Conservation (phyloP, 1,139 yeast species). For the Hyphopichia buzzinii region DNA sequence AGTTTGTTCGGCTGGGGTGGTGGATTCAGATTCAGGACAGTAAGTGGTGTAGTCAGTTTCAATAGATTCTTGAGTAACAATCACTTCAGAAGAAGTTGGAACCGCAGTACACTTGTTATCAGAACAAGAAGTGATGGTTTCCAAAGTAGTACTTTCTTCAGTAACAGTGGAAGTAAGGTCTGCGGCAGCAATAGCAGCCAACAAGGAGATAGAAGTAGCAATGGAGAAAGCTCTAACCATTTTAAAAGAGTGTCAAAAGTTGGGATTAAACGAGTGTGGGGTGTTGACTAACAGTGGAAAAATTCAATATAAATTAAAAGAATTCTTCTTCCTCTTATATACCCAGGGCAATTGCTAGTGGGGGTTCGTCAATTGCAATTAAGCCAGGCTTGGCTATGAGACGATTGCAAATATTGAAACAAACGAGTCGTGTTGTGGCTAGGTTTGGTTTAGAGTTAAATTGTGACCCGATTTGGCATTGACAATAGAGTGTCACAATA, state of each 20-base stretch:
- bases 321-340: too few species aligned
- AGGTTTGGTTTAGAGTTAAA: too few species aligned
- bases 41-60: conserved; percentile 31
- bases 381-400: too few species aligned
- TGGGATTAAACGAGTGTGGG: conserved; percentile 5
- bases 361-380: too few species aligned
- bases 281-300: too few species aligned
- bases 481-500: too few species aligned
- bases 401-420: too few species aligned
- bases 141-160: conserved; percentile 18
- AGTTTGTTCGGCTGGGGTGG: conserved; percentile 7
- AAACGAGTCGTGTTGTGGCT: too few species aligned
- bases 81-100: conserved; percentile 16
- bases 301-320: too few species aligned
- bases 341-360: too few species aligned
- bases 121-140: conserved; percentile 51
- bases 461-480: too few species aligned
- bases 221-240: conserved; percentile 4
- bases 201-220: conserved; percentile 3
- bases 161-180: conserved; percentile 6
- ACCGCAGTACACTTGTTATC: conserved; percentile 29
- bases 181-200: conserved; percentile 1
- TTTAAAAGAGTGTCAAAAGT: conserved; percentile 3
- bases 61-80: conserved; percentile 28
- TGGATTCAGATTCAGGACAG: conserved; percentile 21